Percentiles rank a stretch among this genome's conserved stretches.
These are phyloP conservation scores for Coelastrella sp. DNA, from an alignment of 139 green algal species.

Conservation along the genomic window DNA sequence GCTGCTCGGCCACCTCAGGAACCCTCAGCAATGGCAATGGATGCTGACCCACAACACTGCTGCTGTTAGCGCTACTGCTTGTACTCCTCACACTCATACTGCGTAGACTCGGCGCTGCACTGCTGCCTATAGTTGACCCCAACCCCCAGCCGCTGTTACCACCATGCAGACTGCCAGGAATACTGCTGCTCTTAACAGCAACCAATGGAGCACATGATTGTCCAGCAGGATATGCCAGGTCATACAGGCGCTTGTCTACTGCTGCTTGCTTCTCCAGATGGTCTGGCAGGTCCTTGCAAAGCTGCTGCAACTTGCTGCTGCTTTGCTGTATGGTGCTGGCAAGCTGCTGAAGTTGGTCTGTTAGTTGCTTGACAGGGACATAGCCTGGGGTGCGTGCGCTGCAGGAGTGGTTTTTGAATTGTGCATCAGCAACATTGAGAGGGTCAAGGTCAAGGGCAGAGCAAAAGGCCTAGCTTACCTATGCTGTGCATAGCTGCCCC, in stretches of 20 bases:
- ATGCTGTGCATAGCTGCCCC: too few species aligned
- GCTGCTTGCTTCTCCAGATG: neutral
- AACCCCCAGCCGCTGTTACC: neutral
- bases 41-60: neutral
- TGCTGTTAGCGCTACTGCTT: conserved; percentile 18
- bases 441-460: too few species aligned
- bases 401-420: neutral
- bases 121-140: neutral
- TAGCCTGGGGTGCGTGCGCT: conserved; percentile 24
- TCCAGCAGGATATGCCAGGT: neutral
- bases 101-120: neutral
- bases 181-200: neutral
- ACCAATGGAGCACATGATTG: conserved; percentile 6
- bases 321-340: neutral
- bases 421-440: neutral
- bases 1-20: conserved; percentile 12
- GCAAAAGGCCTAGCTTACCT: too few species aligned
- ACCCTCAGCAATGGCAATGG: conserved; percentile 15
- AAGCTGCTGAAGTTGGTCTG: conserved; percentile 1
- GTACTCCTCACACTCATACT: neutral
- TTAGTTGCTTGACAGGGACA: conserved; percentile 25
- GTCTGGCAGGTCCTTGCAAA: neutral
- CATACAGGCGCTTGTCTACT: conserved; percentile 1
- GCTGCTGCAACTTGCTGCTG: neutral
- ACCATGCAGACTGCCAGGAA: neutral